Evolutionary conservation across 2,329 filamentous ascomycete genomes (phyloP).

Genomic region (Trichoderma arundinaceum): DNA sequence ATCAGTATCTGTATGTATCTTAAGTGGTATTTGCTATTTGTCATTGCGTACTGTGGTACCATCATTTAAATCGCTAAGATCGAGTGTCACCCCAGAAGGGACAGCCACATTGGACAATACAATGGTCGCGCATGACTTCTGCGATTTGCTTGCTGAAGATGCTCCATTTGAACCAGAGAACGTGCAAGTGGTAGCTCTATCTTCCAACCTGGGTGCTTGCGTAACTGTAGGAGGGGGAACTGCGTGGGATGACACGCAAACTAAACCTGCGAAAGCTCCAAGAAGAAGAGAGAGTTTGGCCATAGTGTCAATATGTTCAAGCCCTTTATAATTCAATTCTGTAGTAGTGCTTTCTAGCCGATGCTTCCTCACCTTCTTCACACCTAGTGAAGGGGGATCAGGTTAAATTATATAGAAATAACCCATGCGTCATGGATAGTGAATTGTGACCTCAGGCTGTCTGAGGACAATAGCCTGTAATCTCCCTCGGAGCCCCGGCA

Average conservation of each 20-base stretch:
- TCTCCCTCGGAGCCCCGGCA: neutral
- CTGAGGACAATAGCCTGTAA: constrained; percentile 7
- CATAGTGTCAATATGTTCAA: neutral
- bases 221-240: constrained; percentile 6
- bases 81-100: constrained; percentile 21
- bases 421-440: neutral
- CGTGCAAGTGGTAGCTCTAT: constrained; percentile 21
- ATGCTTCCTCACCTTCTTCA: neutral
- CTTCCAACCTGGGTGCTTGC: constrained; percentile 6
- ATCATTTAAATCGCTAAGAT: constrained; percentile 25
- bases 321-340: neutral
- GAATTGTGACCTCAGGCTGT: constrained; percentile 6
- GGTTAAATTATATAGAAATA: neutral
- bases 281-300: constrained; percentile 6
- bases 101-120: constrained; percentile 23
- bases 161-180: constrained; percentile 22
- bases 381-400: neutral
- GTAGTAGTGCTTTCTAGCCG: neutral
- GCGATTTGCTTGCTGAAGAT: constrained; percentile 24
- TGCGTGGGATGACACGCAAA: neutral
- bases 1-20: neutral
- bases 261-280: neutral
- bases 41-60: constrained; percentile 7
- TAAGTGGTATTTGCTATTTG: too few species aligned
- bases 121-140: constrained; percentile 21